Base-by-base conservation (phyloP, 1,139 yeast species). In the Eremothecium coryli region DNA sequence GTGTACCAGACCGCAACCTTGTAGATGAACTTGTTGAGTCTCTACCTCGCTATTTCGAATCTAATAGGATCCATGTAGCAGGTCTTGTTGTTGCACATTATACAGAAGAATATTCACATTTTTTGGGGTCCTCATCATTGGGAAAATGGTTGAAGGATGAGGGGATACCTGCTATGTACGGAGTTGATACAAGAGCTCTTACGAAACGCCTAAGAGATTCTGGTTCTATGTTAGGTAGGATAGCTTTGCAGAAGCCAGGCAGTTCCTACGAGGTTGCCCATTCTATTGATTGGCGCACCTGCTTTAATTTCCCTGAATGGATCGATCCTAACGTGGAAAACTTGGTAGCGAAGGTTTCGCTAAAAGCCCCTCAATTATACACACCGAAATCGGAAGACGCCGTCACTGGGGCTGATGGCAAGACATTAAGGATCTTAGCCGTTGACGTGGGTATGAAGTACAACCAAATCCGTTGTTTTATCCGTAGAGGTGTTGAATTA, bases 401-500 rank as follows among this genome's bases (percentile, higher is more conserved):
- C 18, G 54, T 52, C 36, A 68, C 68, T 46, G 68, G 82, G 50
- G 69, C 82, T 49, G 62, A 79, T 55, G 96, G 95, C 37, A 76
- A 80, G 54, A 69, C 77, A 32, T 61, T 88, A 47, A 76, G 93
- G 61, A 82, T 93, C 44, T 62, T 93, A 32, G 95, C 95, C 25
- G 70, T 93, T 43, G 99, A 93, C 64, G 96, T 88, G 41, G 99
- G 99, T 70, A 82, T 93, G 86, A 93, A 93, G 65, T 88, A 70
- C 67, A 93, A 93, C 65, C 98, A 93, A 66, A 84, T 93, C 56
- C 81, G 98, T 64, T 93, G 98, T 64, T 88, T 93, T 50, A 88
- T 90, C 40, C 75, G 77, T 58, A 81, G 98, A 55, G 98, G 99
- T 56, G 95, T 93, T 38, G 97, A 93, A 64, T 70, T 93, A 51